phyloP scores from a whole-genome alignment of 2,329 filamentous ascomycete genomes.

The Metarhizium robertsii region DNA sequence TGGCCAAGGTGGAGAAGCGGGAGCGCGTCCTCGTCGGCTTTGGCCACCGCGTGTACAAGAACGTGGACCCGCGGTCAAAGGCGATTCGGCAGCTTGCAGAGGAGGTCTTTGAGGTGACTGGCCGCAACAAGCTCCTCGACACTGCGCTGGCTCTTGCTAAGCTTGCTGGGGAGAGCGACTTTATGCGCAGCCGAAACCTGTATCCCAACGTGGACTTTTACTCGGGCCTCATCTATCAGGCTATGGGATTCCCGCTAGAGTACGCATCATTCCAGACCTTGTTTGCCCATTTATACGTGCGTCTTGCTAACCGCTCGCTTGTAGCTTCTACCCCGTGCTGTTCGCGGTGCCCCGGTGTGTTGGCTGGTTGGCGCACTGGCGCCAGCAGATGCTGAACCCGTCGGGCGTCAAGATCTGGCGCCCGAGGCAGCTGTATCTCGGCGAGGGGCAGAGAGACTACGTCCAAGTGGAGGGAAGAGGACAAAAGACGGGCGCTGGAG shows the following conservation, averaged over 20 bases:
- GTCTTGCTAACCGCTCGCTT: constrained; percentile 3
- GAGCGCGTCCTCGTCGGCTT: constrained; percentile 46
- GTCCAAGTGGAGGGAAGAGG: constrained; percentile 26
- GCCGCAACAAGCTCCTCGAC: constrained; percentile 40
- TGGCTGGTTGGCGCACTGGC: constrained; percentile 43
- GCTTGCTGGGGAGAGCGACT: constrained; percentile 34
- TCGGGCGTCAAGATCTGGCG: constrained; percentile 41
- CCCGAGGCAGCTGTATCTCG: constrained; percentile 38
- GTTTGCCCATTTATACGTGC: background rate
- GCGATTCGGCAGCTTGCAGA: constrained; percentile 40
- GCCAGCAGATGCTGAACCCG: constrained; percentile 37
- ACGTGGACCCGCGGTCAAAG: constrained; percentile 41
- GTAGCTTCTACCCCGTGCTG: constrained; percentile 38
- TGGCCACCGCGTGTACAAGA: constrained; percentile 46
- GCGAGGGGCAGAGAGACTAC: constrained; percentile 34
- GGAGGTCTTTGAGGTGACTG: constrained; percentile 39
- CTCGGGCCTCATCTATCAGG: constrained; percentile 42
- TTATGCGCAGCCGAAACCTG: constrained; percentile 37
- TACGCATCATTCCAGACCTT: constrained; percentile 8
- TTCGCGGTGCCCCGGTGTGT: constrained; percentile 42
- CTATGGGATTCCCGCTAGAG: constrained; percentile 43
- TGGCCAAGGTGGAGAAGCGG: constrained; percentile 38
- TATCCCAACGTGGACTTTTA: constrained; percentile 46
- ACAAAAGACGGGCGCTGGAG: constrained; percentile 18
- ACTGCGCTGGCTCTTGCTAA: constrained; percentile 36